Conservation (phyloP, 2,329 filamentous ascomycete species). For the Colletotrichum sp. region DNA sequence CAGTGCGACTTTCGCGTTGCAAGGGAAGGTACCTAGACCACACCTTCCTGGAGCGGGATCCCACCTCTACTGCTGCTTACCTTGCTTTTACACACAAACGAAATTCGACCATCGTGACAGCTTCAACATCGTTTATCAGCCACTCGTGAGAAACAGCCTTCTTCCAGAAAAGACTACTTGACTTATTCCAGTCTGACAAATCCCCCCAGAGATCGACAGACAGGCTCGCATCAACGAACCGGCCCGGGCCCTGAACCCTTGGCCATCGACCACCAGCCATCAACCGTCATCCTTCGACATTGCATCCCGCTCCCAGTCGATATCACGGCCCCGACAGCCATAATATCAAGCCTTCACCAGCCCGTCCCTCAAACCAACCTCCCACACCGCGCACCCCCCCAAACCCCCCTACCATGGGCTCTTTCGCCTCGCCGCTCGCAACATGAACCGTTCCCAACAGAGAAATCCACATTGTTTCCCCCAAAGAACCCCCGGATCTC, state of each 20-base stretch:
- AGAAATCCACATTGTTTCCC: background rate
- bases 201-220: background rate
- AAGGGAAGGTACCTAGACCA: background rate
- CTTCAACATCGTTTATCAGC: background rate
- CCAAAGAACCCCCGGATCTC: background rate
- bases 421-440: background rate
- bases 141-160: background rate
- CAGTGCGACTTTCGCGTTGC: background rate
- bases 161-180: background rate
- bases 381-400: background rate
- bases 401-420: background rate
- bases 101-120: background rate
- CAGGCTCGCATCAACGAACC: background rate
- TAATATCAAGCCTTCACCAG: background rate
- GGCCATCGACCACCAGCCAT: background rate
- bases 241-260: background rate
- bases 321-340: background rate
- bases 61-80: background rate
- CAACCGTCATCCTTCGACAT: background rate
- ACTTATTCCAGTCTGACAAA: background rate
- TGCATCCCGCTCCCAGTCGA: slow-evolving; percentile 1
- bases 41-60: background rate
- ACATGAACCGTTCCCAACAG: background rate
- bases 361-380: background rate
- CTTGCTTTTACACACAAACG: background rate